phyloP scores from a whole-genome alignment of 176 grass and related monocot species.

The Pharus latifolius region DNA sequence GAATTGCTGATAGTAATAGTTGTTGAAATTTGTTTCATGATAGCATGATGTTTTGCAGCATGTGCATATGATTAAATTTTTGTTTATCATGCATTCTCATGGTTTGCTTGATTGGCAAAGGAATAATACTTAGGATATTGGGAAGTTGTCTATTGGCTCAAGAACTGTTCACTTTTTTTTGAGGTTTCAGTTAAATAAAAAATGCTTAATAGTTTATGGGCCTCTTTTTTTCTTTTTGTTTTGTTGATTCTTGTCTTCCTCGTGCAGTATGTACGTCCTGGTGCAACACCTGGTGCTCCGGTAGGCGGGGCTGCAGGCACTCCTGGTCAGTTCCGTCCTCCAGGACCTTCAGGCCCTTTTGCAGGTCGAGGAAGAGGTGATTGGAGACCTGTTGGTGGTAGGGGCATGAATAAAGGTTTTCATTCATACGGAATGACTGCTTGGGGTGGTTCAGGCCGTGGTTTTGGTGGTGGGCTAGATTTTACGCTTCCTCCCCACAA shows the following conservation, averaged over 20 bases:
- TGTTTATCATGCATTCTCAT: conserved; percentile 1
- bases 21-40: not conserved
- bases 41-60: not conserved
- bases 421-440: conserved; percentile 52
- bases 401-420: conserved; percentile 66
- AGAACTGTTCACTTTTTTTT: not conserved
- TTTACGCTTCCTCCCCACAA: conserved; percentile 92
- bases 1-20: not conserved
- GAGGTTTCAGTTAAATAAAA: too few species aligned
- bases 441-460: conserved; percentile 78
- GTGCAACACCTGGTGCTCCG: conserved; percentile 44
- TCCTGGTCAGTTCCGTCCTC: conserved; percentile 55
- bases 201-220: not conserved
- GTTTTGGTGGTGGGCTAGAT: conserved; percentile 63
- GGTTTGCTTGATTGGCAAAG: not conserved
- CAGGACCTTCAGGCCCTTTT: conserved; percentile 44
- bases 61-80: not conserved
- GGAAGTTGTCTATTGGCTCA: not conserved
- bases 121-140: conserved; percentile 1
- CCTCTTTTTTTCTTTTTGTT: not conserved
- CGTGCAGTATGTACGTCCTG: conserved; percentile 84
- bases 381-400: conserved; percentile 69
- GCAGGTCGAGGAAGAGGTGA: conserved; percentile 82
- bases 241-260: conserved; percentile 18
- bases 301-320: conserved; percentile 35